Conservation (phyloP, 1,284 basidiomycete species). For the Lignosus rhinocerotis region DNA sequence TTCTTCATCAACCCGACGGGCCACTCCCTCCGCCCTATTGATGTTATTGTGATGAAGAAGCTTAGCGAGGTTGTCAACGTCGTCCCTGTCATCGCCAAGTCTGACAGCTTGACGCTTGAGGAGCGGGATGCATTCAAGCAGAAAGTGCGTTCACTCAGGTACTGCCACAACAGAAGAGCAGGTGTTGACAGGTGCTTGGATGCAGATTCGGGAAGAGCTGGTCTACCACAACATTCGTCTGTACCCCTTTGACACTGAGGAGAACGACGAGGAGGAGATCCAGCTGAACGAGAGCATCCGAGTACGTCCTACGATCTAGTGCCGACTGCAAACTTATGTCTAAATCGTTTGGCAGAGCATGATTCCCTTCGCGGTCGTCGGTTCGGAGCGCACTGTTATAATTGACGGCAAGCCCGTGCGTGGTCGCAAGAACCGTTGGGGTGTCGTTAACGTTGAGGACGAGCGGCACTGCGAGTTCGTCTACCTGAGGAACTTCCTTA, state of each 20-base stretch:
- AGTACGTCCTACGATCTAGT: constrained; percentile 46
- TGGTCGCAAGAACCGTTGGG: constrained; percentile 97
- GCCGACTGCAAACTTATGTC: not conserved
- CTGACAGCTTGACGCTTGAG: constrained; percentile 93
- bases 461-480: constrained; percentile 98
- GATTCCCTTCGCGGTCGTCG: constrained; percentile 96
- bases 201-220: constrained; percentile 89
- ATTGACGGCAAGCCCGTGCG: constrained; percentile 95
- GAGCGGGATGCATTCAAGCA: constrained; percentile 94
- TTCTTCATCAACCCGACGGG: constrained; percentile 99
- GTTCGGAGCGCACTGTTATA: constrained; percentile 92
- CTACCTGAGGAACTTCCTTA: constrained; percentile 96
- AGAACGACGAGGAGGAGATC: constrained; percentile 90
- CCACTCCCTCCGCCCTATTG: constrained; percentile 90
- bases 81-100: constrained; percentile 97
- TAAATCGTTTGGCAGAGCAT: constrained; percentile 58
- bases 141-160: constrained; percentile 53
- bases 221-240: constrained; percentile 91
- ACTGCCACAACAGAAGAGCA: not conserved
- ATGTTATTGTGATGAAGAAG: constrained; percentile 99
- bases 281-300: constrained; percentile 90
- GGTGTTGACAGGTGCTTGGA: not conserved
- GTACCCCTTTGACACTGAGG: constrained; percentile 97
- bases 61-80: constrained; percentile 98
- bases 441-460: constrained; percentile 97